Evolutionary conservation across 768 basidiomycete species (phyloP).

Genomic region (Galerina marginata): DNA sequence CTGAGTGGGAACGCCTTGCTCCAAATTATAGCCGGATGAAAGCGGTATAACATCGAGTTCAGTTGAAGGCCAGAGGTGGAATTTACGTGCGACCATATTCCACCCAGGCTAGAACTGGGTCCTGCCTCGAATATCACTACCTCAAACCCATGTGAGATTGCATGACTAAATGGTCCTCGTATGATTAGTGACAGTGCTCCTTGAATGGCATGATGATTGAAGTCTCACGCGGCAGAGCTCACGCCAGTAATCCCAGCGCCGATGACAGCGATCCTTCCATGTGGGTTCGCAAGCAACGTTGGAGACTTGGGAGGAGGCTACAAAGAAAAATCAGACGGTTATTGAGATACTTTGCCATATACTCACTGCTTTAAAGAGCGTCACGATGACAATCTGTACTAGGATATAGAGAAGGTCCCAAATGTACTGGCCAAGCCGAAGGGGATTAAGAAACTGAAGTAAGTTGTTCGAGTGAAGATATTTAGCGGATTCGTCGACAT

Average conservation of each 20-base stretch:
- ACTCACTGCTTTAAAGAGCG: constrained; percentile 44
- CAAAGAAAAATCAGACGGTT: neutral
- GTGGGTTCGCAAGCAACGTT: constrained; percentile 33
- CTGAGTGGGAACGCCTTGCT: constrained; percentile 46
- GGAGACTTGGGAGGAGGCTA: constrained; percentile 30
- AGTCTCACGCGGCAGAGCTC: constrained; percentile 51
- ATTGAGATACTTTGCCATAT: neutral
- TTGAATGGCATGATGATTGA: neutral
- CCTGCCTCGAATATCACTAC: constrained; percentile 53
- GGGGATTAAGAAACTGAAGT: constrained; percentile 9
- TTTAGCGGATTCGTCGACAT: constrained; percentile 6
- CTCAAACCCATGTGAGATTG: constrained; percentile 56
- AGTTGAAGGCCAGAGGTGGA: constrained; percentile 55
- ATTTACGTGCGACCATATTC: constrained; percentile 59
- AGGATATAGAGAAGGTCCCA: constrained; percentile 38
- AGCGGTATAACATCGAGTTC: constrained; percentile 56
- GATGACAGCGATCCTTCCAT: constrained; percentile 53
- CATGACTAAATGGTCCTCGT: constrained; percentile 35
- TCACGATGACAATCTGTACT: constrained; percentile 41
- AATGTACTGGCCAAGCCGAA: constrained; percentile 17
- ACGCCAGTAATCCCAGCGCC: constrained; percentile 58
- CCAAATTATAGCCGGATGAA: constrained; percentile 54
- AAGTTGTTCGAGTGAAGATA: neutral
- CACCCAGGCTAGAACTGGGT: constrained; percentile 40
- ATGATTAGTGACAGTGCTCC: neutral